phyloP scores from a whole-genome alignment of 2,329 filamentous ascomycete species.

The Pseudogymnoascus sp. region DNA sequence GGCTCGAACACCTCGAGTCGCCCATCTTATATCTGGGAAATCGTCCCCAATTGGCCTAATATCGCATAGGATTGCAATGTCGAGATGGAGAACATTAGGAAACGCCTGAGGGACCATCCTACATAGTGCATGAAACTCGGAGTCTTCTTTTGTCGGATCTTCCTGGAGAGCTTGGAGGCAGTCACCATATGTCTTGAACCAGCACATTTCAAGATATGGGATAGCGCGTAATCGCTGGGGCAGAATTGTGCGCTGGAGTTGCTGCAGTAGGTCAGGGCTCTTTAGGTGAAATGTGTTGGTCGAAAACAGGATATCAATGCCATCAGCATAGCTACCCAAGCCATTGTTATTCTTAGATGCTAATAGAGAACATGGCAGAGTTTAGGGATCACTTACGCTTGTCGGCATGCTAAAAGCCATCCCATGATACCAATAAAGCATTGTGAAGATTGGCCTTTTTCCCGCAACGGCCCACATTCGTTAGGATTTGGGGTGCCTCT shows the following conservation, averaged over 20 bases:
- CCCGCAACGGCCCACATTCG: neutral
- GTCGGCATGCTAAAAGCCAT: neutral
- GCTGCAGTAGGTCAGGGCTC: neutral
- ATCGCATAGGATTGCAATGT: neutral
- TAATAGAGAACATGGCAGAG: neutral
- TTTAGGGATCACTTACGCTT: neutral
- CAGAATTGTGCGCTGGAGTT: neutral
- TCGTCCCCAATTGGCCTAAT: neutral
- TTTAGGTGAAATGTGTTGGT: neutral
- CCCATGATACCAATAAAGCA: neutral
- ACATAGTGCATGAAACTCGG: neutral
- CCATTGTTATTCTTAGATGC: neutral
- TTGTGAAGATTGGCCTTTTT: neutral
- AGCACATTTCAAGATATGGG: neutral
- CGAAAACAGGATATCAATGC: neutral
- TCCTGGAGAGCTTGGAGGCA: neutral
- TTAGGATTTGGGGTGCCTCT: neutral
- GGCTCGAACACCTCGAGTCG: neutral
- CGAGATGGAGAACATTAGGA: neutral
- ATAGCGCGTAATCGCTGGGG: neutral
- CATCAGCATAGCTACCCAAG: neutral
- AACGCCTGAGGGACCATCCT: neutral
- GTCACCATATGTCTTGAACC: neutral
- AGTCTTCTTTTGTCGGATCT: neutral
- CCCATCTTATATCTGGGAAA: neutral